Percentiles rank a stretch among this genome's conserved stretches.
phyloP scores from a whole-genome alignment of 345 rosid species.

The Conringia planisiliqua region DNA sequence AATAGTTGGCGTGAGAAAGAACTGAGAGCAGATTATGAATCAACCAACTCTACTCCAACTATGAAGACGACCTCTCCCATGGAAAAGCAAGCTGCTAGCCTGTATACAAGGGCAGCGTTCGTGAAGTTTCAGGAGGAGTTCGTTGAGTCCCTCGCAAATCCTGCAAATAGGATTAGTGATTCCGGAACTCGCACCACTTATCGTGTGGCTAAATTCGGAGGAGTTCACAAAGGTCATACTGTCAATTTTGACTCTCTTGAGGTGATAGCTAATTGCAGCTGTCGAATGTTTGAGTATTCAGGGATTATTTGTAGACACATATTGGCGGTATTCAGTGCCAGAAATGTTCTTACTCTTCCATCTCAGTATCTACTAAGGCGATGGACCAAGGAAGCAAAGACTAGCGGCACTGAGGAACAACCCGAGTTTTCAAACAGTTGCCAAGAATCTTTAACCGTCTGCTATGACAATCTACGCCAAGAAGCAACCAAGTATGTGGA shows the following conservation, averaged over 20 bases:
- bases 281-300: conserved; percentile 76
- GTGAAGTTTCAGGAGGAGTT: conserved; percentile 76
- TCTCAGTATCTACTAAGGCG: conserved; percentile 59
- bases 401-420: conserved; percentile 40
- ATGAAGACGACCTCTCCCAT: conserved; percentile 75
- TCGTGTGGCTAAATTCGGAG: conserved; percentile 70
- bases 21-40: conserved; percentile 70
- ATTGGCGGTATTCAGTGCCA: conserved; percentile 69
- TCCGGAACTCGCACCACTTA: conserved; percentile 48
- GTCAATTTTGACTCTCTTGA: conserved; percentile 59
- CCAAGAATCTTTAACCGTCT: conserved; percentile 51
- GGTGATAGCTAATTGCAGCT: conserved; percentile 76
- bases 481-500: conserved; percentile 74
- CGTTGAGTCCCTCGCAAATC: conserved; percentile 68
- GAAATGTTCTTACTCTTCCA: conserved; percentile 70
- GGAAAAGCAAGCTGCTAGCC: conserved; percentile 75
- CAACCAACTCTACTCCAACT: conserved; percentile 46
- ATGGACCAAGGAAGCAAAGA: conserved; percentile 81
- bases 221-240: conserved; percentile 52
- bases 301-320: conserved; percentile 78
- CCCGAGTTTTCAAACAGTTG: conserved; percentile 39
- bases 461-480: conserved; percentile 65
- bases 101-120: conserved; percentile 63
- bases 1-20: conserved; percentile 69
- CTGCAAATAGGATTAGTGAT: conserved; percentile 58